A percentile compares a stretch with the other conserved stretches of the same genome.
These are phyloP conservation scores for Microbotryum lychnidis-dioicae DNA, from an alignment of 1,284 basidiomycete genomes.

Conservation along the genomic window DNA sequence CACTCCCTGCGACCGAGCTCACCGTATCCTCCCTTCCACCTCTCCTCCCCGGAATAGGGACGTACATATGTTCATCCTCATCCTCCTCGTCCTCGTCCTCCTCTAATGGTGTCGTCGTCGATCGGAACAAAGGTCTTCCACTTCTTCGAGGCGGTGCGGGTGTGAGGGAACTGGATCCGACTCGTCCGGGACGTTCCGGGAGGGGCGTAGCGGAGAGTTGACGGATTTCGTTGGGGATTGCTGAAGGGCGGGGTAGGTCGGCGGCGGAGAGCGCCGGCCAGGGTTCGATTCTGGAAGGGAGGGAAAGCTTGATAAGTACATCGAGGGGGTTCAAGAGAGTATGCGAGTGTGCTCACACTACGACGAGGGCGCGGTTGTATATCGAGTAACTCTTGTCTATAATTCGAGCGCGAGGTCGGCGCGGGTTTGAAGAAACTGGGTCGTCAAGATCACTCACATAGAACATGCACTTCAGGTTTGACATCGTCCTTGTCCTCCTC, in stretches of 20 bases:
- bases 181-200: too few relatives aligned
- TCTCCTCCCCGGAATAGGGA: too few relatives aligned
- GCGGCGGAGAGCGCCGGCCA: constrained; percentile 18
- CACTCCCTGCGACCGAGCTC: too few relatives aligned
- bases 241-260: not conserved
- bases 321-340: not conserved
- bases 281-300: constrained; percentile 23
- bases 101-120: too few relatives aligned
- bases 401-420: not conserved
- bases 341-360: constrained; percentile 12
- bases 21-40: too few relatives aligned
- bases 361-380: constrained; percentile 25
- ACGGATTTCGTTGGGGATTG: constrained; percentile 9
- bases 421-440: not conserved
- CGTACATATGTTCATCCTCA: too few relatives aligned
- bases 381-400: constrained; percentile 27
- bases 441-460: constrained; percentile 5
- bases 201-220: constrained; percentile 8
- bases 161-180: too few relatives aligned
- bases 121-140: too few relatives aligned
- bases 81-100: too few relatives aligned
- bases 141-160: too few relatives aligned
- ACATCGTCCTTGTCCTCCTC: constrained; percentile 14
- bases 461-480: constrained; percentile 22
- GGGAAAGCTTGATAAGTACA: not conserved